Conservation (phyloP, 768 basidiomycete species). For the Butyriboletus loyo region DNA sequence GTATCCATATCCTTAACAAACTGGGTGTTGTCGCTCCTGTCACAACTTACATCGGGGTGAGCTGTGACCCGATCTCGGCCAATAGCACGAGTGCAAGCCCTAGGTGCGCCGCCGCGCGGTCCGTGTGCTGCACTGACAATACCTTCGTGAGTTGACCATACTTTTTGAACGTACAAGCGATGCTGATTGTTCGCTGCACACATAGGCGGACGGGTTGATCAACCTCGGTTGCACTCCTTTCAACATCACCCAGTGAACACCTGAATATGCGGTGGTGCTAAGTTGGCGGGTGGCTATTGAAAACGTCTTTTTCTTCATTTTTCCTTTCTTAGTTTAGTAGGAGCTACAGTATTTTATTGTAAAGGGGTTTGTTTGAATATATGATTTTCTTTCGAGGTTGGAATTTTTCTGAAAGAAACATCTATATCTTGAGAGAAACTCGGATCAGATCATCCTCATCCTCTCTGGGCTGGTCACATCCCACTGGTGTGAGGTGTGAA, state of each 20-base stretch:
- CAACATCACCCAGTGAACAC: neutral
- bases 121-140: too few species aligned
- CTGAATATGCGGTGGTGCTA: neutral
- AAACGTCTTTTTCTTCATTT: neutral
- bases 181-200: neutral
- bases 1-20: too few species aligned
- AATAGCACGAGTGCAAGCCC: too few species aligned
- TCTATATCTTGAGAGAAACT: neutral
- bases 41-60: too few species aligned
- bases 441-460: neutral
- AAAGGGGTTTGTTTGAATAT: too few species aligned
- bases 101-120: too few species aligned
- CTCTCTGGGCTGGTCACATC: neutral
- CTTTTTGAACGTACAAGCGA: too few species aligned
- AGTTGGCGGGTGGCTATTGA: neutral
- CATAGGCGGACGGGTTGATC: slow-evolving; percentile 7
- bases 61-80: too few species aligned
- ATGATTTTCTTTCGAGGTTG: too few species aligned
- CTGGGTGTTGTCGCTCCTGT: too few species aligned
- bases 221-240: slow-evolving; percentile 8
- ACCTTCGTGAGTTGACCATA: too few species aligned
- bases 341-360: neutral
- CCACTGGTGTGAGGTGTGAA: too few species aligned
- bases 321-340: neutral
- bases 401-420: neutral